A percentile compares a stretch with the other conserved stretches of the same genome.
Evolutionary conservation across 2,329 filamentous ascomycete genomes (phyloP).

Genomic region (Aspergillus persii): DNA sequence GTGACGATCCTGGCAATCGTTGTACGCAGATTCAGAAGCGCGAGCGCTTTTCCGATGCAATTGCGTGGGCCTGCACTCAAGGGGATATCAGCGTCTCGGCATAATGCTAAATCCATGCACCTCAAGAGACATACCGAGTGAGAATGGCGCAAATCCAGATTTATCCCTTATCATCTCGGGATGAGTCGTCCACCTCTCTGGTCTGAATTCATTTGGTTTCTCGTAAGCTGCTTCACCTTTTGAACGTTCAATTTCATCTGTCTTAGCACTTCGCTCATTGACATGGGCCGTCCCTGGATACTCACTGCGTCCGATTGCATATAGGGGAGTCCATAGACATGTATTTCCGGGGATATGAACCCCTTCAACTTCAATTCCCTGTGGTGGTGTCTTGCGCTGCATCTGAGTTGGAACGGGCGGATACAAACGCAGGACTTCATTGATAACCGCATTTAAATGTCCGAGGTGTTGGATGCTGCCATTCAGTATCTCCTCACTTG

Average conservation of each 20-base stretch:
- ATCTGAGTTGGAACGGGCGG: slow-evolving; percentile 1
- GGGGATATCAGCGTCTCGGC: background rate
- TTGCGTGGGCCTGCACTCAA: background rate
- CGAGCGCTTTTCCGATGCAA: background rate
- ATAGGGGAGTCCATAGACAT: background rate
- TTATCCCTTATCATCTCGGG: background rate
- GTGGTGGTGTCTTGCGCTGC: slow-evolving; percentile 2
- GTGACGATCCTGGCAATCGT: background rate
- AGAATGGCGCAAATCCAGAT: slow-evolving; percentile 5
- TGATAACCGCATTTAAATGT: slow-evolving; percentile 4
- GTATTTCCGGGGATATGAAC: slow-evolving; percentile 2
- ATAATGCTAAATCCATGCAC: no score
- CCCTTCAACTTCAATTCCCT: background rate
- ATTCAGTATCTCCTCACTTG: background rate
- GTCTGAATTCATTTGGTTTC: background rate
- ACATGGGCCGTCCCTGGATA: background rate
- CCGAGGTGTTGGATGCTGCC: background rate
- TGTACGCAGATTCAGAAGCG: background rate
- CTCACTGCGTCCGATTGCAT: background rate
- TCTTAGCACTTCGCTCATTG: background rate
- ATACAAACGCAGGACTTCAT: slow-evolving; percentile 2
- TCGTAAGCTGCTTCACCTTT: background rate
- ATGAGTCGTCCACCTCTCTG: slow-evolving; percentile 1
- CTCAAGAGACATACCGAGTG: background rate
- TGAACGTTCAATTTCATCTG: no score